Evolutionary conservation across 176 grass and related monocot genomes (phyloP).

Genomic region (Stipa capillata): DNA sequence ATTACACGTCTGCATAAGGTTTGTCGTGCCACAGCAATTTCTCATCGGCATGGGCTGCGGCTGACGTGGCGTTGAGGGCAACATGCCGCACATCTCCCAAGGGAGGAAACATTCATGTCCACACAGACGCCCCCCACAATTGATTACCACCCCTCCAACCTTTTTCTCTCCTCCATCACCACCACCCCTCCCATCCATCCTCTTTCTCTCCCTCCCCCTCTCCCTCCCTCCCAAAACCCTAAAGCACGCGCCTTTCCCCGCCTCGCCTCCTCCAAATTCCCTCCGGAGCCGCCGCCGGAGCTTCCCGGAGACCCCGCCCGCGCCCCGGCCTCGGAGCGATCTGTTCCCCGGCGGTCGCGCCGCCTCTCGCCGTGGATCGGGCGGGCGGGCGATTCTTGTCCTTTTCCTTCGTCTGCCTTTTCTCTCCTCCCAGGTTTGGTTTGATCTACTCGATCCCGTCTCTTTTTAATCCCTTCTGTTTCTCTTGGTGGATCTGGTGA

Average conservation of each 20-base stretch:
- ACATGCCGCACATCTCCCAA: not conserved
- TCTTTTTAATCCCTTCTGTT: not conserved
- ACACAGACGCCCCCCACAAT: slow-evolving; percentile 1
- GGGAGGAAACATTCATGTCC: slow-evolving; percentile 12
- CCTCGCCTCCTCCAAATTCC: slow-evolving; percentile 24
- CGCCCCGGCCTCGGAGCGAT: not conserved
- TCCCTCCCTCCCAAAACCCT: slow-evolving; percentile 30
- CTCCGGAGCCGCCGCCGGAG: not conserved
- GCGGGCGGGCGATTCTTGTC: not conserved
- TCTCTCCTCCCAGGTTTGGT: not conserved
- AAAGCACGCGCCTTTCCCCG: slow-evolving; percentile 23
- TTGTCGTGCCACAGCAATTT: not conserved
- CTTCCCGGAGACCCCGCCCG: not conserved
- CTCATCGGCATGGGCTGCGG: not conserved
- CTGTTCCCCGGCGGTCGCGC: not conserved
- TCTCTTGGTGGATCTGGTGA: slow-evolving; percentile 5
- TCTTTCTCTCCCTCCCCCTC: not conserved
- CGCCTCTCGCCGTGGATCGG: not conserved
- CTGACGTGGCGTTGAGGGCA: not conserved
- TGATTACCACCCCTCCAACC: slow-evolving; percentile 5
- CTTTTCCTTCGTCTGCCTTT: not conserved
- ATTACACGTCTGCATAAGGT: too few relatives aligned
- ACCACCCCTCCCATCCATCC: not conserved
- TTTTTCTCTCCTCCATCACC: slow-evolving; percentile 11
- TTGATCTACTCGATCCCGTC: not conserved